Base-by-base conservation (phyloP, 2,329 filamentous ascomycete species). In the Fusarium duplospermum region DNA sequence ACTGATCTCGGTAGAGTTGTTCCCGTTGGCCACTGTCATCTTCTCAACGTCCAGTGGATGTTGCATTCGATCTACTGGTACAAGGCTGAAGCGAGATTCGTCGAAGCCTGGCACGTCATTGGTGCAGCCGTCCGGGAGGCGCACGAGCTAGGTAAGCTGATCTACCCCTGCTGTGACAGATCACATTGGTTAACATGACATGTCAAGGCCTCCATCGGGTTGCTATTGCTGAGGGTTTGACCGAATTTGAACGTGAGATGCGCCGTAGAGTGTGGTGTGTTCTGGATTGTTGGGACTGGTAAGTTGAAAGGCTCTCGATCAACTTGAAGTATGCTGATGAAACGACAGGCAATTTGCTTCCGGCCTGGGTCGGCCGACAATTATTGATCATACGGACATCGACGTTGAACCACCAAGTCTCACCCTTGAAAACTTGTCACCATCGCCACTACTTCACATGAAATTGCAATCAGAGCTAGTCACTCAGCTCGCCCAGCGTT, bases 271-370 rank as follows among this genome's bases (percentile, higher is more conserved):
- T 81, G 1, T 83, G 82, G 82, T 82, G 80, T 64, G 71, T 83
- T 20, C 50, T 83, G 10, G 75, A 82, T 38, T 80, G 79, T 0
- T 83, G 80, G 82, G 82, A 83, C 57, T 83, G 82, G 82, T 83
- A 61, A 64, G 76, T 38, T 16, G 10, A n/a, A 29, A 16, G 6
- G 27, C 1, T 11, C 1, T 4, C 4, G 11, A 13, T 11, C 6
- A 6, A 1, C 20, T 16, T 14, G 27, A 29, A 31, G 16, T 8
- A 38, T 64, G 2, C 42, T 68, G 11, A 68, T 29, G 4, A 29
- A n/a, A n/a, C 3, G 4, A 27, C n/a, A 83, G 82, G 82, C 81
- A 83, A 76, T 79, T 83, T 16, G 81, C 80, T 24, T 73, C 77
- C 4, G 71, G 82, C 3, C 60, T 83, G 35, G 79, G 80, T 0